phyloP scores from a whole-genome alignment of 129 eudicot genomes.

The Calendula officinalis region DNA sequence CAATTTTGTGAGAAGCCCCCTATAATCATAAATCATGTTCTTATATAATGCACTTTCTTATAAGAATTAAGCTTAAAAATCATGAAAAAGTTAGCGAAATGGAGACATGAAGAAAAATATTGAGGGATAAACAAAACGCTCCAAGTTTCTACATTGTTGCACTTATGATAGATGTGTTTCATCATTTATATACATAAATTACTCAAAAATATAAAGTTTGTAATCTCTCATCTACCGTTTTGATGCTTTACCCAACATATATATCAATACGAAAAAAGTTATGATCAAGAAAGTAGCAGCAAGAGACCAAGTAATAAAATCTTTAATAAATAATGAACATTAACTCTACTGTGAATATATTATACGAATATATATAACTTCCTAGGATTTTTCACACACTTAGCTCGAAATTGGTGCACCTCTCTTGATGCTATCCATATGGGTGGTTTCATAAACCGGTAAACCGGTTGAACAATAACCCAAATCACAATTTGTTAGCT shows the following conservation, averaged over 20 bases:
- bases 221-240: background rate
- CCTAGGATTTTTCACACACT: conserved; percentile 13
- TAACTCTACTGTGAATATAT: background rate
- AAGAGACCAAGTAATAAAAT: background rate
- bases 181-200: too few species aligned
- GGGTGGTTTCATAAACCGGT: conserved; percentile 88
- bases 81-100: too few species aligned
- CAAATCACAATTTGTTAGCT: conserved; percentile 62
- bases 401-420: conserved; percentile 47
- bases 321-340: background rate
- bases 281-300: background rate
- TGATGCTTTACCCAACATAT: background rate
- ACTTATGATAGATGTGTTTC: too few species aligned
- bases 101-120: too few species aligned
- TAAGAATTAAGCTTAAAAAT: too few species aligned
- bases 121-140: too few species aligned
- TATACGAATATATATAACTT: background rate
- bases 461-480: conserved; percentile 67
- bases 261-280: background rate
- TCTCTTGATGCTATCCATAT: conserved; percentile 69
- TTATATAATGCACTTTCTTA: too few species aligned
- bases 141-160: too few species aligned
- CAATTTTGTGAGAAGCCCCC: conserved; percentile 24
- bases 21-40: conserved; percentile 6
- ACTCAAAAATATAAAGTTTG: too few species aligned